Evolutionary conservation across 495 filamentous ascomycete species (phyloP).

Genomic region (Aspergillus panamensis): DNA sequence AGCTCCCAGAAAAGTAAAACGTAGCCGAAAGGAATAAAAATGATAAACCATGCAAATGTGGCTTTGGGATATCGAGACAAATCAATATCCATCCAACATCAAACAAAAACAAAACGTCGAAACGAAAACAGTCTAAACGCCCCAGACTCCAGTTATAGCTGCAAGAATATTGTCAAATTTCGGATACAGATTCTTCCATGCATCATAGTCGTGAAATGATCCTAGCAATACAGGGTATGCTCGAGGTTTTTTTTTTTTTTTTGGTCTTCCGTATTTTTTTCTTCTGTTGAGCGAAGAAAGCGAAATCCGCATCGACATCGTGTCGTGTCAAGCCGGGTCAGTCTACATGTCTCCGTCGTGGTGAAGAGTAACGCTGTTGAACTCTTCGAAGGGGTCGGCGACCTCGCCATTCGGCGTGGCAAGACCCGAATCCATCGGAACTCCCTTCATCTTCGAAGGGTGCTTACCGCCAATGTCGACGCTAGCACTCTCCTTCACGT

Average conservation of each 20-base stretch:
- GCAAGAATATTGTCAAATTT: constrained; percentile 22
- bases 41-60: constrained; percentile 12
- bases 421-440: constrained; percentile 79
- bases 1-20: constrained; percentile 9
- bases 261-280: not conserved
- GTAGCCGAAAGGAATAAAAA: constrained; percentile 13
- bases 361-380: constrained; percentile 96
- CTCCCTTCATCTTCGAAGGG: constrained; percentile 63
- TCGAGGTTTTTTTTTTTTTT: constrained; percentile 18
- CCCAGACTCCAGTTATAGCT: constrained; percentile 29
- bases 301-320: constrained; percentile 14
- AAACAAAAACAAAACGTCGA: constrained; percentile 22
- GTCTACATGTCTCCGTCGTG: constrained; percentile 75
- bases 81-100: constrained; percentile 18
- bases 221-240: constrained; percentile 28
- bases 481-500: constrained; percentile 94
- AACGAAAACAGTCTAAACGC: constrained; percentile 21
- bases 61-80: constrained; percentile 3
- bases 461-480: constrained; percentile 75
- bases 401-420: constrained; percentile 80
- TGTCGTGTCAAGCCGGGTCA: not conserved
- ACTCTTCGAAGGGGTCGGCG: constrained; percentile 96
- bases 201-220: constrained; percentile 38
- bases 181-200: constrained; percentile 37
- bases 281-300: constrained; percentile 1